phyloP scores from a whole-genome alignment of 306 rosid genomes.

The Acacia melanoxylon region DNA sequence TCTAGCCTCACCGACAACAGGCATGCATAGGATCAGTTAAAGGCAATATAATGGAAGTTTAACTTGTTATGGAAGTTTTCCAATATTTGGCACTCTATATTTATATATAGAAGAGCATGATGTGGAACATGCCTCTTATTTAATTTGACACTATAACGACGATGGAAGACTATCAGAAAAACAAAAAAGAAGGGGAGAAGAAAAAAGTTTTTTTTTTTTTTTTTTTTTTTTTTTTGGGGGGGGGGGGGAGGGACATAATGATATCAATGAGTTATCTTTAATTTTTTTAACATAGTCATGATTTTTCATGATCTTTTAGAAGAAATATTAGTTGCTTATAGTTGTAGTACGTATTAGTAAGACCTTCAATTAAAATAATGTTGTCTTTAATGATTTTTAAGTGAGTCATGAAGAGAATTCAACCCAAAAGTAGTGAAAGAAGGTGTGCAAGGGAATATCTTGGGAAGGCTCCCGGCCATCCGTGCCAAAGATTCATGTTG shows the following conservation, averaged over 20 bases:
- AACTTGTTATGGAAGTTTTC: too few relatives aligned
- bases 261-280: not conserved
- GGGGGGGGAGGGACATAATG: not conserved
- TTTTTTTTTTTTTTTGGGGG: not conserved
- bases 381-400: too few relatives aligned
- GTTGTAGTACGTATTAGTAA: not conserved
- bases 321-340: not conserved
- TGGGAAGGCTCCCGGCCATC: not conserved
- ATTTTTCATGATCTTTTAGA: not conserved
- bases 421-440: not conserved
- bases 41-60: not conserved
- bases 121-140: too few relatives aligned
- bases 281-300: not conserved
- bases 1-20: not conserved
- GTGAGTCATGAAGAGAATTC: not conserved
- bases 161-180: not conserved
- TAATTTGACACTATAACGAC: not conserved
- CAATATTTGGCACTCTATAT: too few relatives aligned
- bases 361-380: not conserved
- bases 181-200: not conserved
- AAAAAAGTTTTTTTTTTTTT: not conserved
- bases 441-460: not conserved
- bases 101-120: too few relatives aligned
- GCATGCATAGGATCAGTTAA: not conserved
- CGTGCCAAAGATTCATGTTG: not conserved